phyloP scores from a whole-genome alignment of 2,329 filamentous ascomycete species.

The Aspergillus sp. region DNA sequence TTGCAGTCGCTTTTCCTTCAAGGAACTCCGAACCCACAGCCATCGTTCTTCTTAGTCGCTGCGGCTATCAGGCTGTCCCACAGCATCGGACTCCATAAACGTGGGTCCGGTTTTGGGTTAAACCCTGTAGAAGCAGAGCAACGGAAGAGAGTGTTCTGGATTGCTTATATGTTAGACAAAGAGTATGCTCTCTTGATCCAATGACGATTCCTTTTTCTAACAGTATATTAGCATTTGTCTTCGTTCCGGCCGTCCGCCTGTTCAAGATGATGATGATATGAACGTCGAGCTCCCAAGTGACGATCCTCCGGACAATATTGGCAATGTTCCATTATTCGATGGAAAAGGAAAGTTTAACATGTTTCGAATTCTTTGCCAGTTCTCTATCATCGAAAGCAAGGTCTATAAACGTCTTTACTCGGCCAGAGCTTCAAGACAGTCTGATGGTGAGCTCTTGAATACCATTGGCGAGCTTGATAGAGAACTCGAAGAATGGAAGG shows the following conservation, averaged over 20 bases:
- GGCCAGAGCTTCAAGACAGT: conserved; percentile 85
- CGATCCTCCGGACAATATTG: conserved; percentile 86
- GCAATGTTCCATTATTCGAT: conserved; percentile 86
- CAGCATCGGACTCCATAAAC: conserved; percentile 92
- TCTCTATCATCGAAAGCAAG: conserved; percentile 86
- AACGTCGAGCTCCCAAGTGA: conserved; percentile 94
- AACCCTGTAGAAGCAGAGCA: conserved; percentile 95
- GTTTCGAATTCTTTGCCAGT: conserved; percentile 88
- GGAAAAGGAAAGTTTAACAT: conserved; percentile 92
- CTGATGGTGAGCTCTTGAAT: conserved; percentile 88
- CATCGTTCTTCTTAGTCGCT: conserved; percentile 85
- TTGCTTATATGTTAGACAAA: conserved; percentile 72
- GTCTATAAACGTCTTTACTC: conserved; percentile 94
- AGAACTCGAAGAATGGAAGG: conserved; percentile 93
- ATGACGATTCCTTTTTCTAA: background rate
- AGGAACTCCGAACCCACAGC: conserved; percentile 94
- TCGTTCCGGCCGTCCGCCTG: conserved; percentile 68
- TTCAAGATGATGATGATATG: conserved; percentile 80
- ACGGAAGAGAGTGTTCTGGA: conserved; percentile 75
- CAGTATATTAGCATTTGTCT: conserved; percentile 58
- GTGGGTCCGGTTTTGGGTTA: conserved; percentile 86
- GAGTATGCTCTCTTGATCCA: conserved; percentile 48
- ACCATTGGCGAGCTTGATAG: conserved; percentile 93
- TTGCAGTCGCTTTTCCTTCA: conserved; percentile 78
- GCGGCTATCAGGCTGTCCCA: conserved; percentile 88